Percentiles rank a stretch among this genome's conserved stretches.
These are phyloP conservation scores for Ceratobasidium sp. DNA, from an alignment of 1,284 basidiomycete species.

Conservation along the genomic window DNA sequence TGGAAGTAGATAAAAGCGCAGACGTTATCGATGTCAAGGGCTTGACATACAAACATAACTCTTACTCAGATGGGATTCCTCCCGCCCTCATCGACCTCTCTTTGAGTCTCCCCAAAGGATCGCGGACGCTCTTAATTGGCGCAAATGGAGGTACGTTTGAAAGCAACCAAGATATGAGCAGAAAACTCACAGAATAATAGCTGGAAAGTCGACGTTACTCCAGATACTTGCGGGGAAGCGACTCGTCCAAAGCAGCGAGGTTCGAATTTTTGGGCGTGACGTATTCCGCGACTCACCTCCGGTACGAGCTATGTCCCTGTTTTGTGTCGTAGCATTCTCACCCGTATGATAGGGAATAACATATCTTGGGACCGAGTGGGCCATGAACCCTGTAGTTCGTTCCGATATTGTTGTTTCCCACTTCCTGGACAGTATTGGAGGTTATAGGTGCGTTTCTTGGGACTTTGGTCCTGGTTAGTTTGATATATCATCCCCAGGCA, in stretches of 20 bases:
- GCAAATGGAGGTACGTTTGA: slow-evolving; percentile 80
- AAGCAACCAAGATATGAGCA: not conserved
- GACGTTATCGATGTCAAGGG: slow-evolving; percentile 36
- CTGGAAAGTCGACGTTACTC: slow-evolving; percentile 94
- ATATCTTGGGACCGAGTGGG: slow-evolving; percentile 93
- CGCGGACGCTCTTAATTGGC: slow-evolving; percentile 81
- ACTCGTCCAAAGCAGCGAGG: slow-evolving; percentile 67
- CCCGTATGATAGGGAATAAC: slow-evolving; percentile 65
- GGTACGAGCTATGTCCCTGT: slow-evolving; percentile 49
- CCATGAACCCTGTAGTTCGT: slow-evolving; percentile 95
- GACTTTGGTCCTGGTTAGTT: not conserved
- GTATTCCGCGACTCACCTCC: slow-evolving; percentile 70
- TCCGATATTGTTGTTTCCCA: slow-evolving; percentile 85
- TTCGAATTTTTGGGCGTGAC: slow-evolving; percentile 77
- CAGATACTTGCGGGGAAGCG: slow-evolving; percentile 94
- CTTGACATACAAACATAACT: slow-evolving; percentile 41
- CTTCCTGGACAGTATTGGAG: slow-evolving; percentile 94
- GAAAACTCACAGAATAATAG: slow-evolving; percentile 51
- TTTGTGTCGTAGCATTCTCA: not conserved
- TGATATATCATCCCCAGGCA: slow-evolving; percentile 57
- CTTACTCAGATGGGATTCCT: slow-evolving; percentile 5
- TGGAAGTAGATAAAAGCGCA: not conserved
- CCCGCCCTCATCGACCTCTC: slow-evolving; percentile 67
- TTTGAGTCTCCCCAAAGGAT: slow-evolving; percentile 70
- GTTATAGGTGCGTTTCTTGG: slow-evolving; percentile 58